These are phyloP conservation scores for Brassica rapa DNA, from an alignment of 345 rosid species.

Conservation along the genomic window DNA sequence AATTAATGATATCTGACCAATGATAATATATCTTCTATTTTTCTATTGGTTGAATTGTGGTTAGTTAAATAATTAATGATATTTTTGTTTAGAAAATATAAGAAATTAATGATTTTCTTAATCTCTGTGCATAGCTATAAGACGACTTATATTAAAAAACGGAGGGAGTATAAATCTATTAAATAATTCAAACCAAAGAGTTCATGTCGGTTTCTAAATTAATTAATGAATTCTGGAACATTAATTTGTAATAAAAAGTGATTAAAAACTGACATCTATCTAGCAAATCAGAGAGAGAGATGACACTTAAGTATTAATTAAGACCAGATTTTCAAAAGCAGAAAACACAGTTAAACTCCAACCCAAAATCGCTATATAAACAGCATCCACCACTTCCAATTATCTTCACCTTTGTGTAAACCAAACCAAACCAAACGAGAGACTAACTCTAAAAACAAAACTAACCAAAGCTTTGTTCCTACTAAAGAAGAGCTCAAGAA, in stretches of 20 bases:
- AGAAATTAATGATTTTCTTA: no score
- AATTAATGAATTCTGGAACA: neutral
- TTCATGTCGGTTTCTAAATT: neutral
- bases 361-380: constrained; percentile 28
- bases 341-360: constrained; percentile 4
- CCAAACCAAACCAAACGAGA: constrained; percentile 8
- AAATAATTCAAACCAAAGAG: neutral
- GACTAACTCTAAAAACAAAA: constrained; percentile 3
- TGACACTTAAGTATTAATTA: constrained; percentile 7
- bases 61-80: no score
- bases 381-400: constrained; percentile 7
- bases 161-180: neutral
- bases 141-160: no score
- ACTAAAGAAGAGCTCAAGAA: neutral
- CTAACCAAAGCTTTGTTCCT: neutral
- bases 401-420: constrained; percentile 17
- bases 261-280: constrained; percentile 12
- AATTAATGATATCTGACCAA: no score
- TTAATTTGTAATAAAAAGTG: neutral
- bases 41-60: no score
- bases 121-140: no score
- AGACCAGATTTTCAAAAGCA: neutral
- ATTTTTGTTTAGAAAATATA: no score
- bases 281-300: constrained; percentile 21
- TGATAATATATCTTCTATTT: no score